phyloP scores from a whole-genome alignment of 1,284 basidiomycete species.

The Caloboletus firmus region DNA sequence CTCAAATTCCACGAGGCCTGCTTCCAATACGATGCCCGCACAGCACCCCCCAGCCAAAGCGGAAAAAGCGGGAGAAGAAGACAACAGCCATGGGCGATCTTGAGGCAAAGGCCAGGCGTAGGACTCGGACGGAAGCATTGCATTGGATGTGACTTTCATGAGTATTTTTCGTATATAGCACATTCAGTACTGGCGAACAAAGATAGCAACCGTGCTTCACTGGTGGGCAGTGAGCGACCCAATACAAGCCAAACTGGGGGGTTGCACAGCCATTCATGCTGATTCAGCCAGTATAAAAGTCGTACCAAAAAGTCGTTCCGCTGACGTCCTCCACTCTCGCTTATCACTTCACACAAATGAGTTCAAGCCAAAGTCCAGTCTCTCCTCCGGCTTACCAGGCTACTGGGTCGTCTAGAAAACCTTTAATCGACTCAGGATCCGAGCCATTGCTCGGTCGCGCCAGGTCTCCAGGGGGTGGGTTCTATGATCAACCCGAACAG shows the following conservation, averaged over 20 bases:
- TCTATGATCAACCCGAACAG: conserved; percentile 67
- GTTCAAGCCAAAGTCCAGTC: conserved; percentile 43
- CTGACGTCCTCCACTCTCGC: conserved; percentile 6
- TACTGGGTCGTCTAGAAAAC: conserved; percentile 37
- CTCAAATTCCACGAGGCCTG: conserved; percentile 6
- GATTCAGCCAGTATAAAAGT: conserved; percentile 28
- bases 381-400: conserved; percentile 55
- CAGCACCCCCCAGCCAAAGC: conserved; percentile 7
- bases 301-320: background rate
- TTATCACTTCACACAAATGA: conserved; percentile 32
- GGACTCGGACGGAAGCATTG: background rate
- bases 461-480: conserved; percentile 46
- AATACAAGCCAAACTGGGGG: background rate
- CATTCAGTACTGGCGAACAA: too few species aligned
- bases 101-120: background rate
- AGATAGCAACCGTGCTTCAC: too few species aligned
- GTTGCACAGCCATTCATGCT: conserved; percentile 27
- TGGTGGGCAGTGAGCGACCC: conserved; percentile 3
- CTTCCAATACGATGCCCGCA: conserved; percentile 13
- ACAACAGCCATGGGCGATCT: conserved; percentile 6
- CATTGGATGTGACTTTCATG: conserved; percentile 1
- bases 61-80: conserved; percentile 5
- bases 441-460: conserved; percentile 52
- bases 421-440: conserved; percentile 27
- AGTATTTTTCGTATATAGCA: conserved; percentile 3